phyloP scores from a whole-genome alignment of 2,329 filamentous ascomycete species.

The Aschersonia sp. region DNA sequence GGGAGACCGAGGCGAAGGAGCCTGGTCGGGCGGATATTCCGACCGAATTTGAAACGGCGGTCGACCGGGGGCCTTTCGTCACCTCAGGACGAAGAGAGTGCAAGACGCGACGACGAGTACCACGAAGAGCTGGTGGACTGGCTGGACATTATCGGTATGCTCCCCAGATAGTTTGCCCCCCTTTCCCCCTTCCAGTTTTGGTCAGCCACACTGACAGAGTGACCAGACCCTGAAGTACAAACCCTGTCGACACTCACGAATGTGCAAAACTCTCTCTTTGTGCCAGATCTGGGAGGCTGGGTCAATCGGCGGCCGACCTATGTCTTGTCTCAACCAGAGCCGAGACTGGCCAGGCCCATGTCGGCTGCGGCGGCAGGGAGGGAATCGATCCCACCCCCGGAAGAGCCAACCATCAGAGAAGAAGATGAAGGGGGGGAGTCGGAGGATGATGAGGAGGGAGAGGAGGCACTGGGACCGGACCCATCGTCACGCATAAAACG shows the following conservation, averaged over 20 bases:
- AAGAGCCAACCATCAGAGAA: constrained; percentile 6
- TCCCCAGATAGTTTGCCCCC: background rate
- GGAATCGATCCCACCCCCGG: constrained; percentile 1
- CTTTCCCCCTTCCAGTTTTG: background rate
- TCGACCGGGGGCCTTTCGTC: background rate
- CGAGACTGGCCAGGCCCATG: background rate
- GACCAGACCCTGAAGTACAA: constrained; percentile 64
- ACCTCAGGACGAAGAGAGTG: constrained; percentile 3
- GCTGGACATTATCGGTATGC: constrained; percentile 23
- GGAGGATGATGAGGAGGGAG: background rate
- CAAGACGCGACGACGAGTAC: constrained; percentile 17
- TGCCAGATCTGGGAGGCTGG: constrained; percentile 63
- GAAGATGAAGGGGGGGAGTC: background rate
- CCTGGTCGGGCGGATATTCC: constrained; percentile 3
- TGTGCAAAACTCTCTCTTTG: constrained; percentile 77
- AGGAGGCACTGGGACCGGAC: background rate
- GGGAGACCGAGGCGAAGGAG: background rate
- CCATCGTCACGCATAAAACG: constrained; percentile 17
- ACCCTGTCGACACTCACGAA: constrained; percentile 76
- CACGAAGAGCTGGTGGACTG: constrained; percentile 23
- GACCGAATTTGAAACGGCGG: constrained; percentile 2
- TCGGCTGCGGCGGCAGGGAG: background rate
- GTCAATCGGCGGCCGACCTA: constrained; percentile 72
- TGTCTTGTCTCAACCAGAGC: constrained; percentile 38
- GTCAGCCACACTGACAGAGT: background rate